phyloP scores from a whole-genome alignment of 306 rosid species.

The Spatholobus suberectus region DNA sequence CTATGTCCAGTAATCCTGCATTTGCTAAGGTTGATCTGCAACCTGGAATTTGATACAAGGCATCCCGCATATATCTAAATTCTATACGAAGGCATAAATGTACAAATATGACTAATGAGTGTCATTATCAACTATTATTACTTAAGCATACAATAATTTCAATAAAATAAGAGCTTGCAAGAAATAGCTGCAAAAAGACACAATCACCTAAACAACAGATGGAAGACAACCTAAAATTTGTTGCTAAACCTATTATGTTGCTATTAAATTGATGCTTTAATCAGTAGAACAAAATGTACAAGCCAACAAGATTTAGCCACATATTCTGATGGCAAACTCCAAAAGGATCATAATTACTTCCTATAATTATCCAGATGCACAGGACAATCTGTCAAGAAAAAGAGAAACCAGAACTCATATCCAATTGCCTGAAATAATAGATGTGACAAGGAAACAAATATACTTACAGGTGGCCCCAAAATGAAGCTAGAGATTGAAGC shows the following conservation, averaged over 20 bases:
- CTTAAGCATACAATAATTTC: conserved; percentile 1
- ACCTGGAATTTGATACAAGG: conserved; percentile 75
- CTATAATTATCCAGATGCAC: conserved; percentile 24
- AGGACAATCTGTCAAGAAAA: conserved; percentile 27
- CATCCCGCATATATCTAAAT: conserved; percentile 65
- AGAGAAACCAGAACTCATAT: conserved; percentile 19
- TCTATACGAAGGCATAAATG: conserved; percentile 51
- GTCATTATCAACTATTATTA: conserved; percentile 37
- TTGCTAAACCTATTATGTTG: neutral
- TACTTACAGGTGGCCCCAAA: conserved; percentile 99
- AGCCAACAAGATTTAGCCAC: conserved; percentile 15
- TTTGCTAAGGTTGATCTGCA: conserved; percentile 66
- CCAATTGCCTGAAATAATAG: conserved; percentile 1
- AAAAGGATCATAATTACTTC: conserved; percentile 30
- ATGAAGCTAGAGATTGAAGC: conserved; percentile 99
- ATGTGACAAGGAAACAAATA: conserved; percentile 40
- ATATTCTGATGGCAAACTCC: conserved; percentile 11
- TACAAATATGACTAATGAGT: conserved; percentile 42
- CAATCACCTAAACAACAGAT: conserved; percentile 31
- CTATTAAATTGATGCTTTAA: conserved; percentile 14
- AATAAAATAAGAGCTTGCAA: conserved; percentile 12
- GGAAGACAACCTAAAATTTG: conserved; percentile 13
- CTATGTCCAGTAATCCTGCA: conserved; percentile 58
- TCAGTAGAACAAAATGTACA: conserved; percentile 6
- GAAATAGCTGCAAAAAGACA: conserved; percentile 13